Percentiles rank a stretch among this genome's conserved stretches.
Evolutionary conservation across 306 rosid species (phyloP).

Genomic region (Neltuma alba): DNA sequence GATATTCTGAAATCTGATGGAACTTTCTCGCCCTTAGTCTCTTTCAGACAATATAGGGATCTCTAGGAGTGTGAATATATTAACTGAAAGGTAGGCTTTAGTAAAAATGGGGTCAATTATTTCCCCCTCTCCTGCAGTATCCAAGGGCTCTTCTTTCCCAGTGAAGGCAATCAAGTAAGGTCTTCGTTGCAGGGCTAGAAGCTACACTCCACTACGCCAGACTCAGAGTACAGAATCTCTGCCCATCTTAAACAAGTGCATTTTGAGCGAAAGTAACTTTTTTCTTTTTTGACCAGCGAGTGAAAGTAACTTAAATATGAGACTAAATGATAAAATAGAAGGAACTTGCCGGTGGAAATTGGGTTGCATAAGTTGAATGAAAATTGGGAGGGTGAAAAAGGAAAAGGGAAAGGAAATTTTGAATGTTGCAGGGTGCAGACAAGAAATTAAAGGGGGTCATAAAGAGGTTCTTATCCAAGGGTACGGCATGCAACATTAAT

Average conservation of each 20-base stretch:
- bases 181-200: slow-evolving; percentile 20
- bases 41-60: slow-evolving; percentile 18
- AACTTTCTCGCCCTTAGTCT: slow-evolving; percentile 18
- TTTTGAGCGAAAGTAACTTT: not conserved
- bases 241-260: not conserved
- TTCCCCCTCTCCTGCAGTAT: slow-evolving; percentile 16
- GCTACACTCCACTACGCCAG: not conserved
- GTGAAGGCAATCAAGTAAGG: not conserved
- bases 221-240: not conserved
- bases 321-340: not conserved
- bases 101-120: not conserved
- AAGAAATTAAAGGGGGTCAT: slow-evolving; percentile 19
- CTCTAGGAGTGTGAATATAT: slow-evolving; percentile 26
- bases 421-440: slow-evolving; percentile 14
- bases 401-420: slow-evolving; percentile 7
- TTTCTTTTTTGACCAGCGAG: too few relatives aligned
- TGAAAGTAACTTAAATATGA: not conserved
- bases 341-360: not conserved
- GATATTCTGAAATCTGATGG: not conserved
- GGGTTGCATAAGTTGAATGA: not conserved
- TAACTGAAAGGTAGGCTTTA: slow-evolving; percentile 11
- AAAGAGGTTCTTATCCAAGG: slow-evolving; percentile 43
- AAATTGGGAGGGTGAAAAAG: not conserved
- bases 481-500: slow-evolving; percentile 42
- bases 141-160: not conserved